Conservation (phyloP, 345 rosid species). For the Gossypium ekmanianum region DNA sequence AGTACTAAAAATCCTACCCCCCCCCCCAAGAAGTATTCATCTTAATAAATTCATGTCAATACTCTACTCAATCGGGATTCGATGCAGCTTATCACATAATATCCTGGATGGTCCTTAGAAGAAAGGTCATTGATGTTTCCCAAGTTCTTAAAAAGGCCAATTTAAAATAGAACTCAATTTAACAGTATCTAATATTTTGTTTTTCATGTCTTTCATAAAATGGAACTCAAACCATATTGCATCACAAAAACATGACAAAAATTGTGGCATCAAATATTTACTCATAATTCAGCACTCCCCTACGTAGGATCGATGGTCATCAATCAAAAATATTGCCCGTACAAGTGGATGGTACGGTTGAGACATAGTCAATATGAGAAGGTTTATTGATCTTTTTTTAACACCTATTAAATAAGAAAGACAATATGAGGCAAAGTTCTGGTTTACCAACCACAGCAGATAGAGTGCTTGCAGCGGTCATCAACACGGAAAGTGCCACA, state of each 20-base stretch:
- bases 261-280: neutral
- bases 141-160: constrained; percentile 1
- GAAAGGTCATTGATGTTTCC: constrained; percentile 1
- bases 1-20: neutral
- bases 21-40: neutral
- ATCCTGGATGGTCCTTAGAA: neutral
- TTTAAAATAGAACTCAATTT: neutral
- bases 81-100: neutral
- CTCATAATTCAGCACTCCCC: constrained; percentile 1
- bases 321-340: neutral
- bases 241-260: neutral
- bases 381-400: neutral
- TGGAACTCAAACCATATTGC: neutral
- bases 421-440: constrained; percentile 1
- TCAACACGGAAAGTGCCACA: constrained; percentile 85
- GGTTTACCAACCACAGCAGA: constrained; percentile 73
- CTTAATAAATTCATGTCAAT: neutral
- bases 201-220: neutral
- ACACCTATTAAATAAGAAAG: constrained; percentile 2
- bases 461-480: constrained; percentile 89
- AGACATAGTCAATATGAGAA: neutral
- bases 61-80: neutral
- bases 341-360: neutral
- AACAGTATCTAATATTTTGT: neutral
- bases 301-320: neutral